Percentiles rank a stretch among this genome's conserved stretches.
phyloP scores from a whole-genome alignment of 2,329 filamentous ascomycete species.

The Monosporascus sp. region DNA sequence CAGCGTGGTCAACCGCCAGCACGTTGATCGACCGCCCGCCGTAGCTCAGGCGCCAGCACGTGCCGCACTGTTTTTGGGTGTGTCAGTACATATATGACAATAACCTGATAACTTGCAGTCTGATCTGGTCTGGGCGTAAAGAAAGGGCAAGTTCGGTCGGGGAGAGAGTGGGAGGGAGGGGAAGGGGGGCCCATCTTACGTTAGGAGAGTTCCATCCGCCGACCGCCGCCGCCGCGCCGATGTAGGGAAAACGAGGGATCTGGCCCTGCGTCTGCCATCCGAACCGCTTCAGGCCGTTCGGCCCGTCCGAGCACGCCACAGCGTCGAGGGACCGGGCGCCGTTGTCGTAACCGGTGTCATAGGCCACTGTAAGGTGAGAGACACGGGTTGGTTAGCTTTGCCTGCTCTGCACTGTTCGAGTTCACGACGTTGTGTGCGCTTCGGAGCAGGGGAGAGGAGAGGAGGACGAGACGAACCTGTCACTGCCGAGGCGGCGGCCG shows the following conservation, averaged over 20 bases:
- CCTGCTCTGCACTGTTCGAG: neutral
- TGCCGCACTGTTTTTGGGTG: conserved; percentile 42
- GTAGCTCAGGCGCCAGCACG: conserved; percentile 52
- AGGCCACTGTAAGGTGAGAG: conserved; percentile 49
- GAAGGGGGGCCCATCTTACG: conserved; percentile 17
- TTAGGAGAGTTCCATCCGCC: conserved; percentile 47
- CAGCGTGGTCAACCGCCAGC: conserved; percentile 49
- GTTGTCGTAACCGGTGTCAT: conserved; percentile 67
- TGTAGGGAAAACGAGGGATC: conserved; percentile 46
- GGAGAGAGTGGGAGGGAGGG: neutral
- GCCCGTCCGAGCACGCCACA: conserved; percentile 63
- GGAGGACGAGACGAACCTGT: conserved; percentile 13
- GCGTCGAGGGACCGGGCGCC: conserved; percentile 44
- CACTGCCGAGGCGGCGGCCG: conserved; percentile 19
- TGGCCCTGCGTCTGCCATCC: conserved; percentile 51
- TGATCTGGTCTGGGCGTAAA: no score
- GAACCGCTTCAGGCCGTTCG: conserved; percentile 59
- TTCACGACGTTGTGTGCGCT: neutral
- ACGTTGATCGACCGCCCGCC: conserved; percentile 46
- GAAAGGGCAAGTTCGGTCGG: neutral
- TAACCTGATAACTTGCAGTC: no score
- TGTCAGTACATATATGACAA: neutral
- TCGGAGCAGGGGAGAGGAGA: neutral
- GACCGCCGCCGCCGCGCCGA: conserved; percentile 50
- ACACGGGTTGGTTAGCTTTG: conserved; percentile 9